These are phyloP conservation scores for Heliocybe sulcata DNA, from an alignment of 1,284 basidiomycete species.

Conservation along the genomic window DNA sequence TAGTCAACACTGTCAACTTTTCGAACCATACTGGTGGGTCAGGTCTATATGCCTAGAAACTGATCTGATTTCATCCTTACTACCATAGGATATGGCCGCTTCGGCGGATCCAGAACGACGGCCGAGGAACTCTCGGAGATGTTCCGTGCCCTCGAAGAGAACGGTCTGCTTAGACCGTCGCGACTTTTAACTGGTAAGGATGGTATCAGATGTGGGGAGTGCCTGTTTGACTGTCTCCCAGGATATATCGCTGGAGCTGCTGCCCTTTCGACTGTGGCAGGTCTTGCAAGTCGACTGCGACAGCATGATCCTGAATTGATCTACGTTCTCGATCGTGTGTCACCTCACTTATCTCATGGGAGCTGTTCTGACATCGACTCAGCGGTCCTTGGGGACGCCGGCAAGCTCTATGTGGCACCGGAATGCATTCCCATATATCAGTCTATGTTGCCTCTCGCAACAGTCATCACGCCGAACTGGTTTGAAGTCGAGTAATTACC, in stretches of 20 bases:
- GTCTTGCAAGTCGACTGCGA: constrained; percentile 58
- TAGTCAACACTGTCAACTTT: constrained; percentile 93
- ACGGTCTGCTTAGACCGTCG: constrained; percentile 57
- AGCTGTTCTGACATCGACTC: constrained; percentile 3
- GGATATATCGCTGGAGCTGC: constrained; percentile 89
- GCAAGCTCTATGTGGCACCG: constrained; percentile 80
- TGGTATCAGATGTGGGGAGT: background rate
- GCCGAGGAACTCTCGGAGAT: constrained; percentile 62
- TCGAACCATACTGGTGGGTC: constrained; percentile 89
- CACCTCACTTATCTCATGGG: background rate
- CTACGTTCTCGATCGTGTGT: constrained; percentile 88
- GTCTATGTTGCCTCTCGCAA: constrained; percentile 70
- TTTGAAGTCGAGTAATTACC: constrained; percentile 89
- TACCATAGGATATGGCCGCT: constrained; percentile 63
- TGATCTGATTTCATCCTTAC: too few relatives aligned
- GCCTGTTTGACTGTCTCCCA: constrained; percentile 12
- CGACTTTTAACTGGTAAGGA: constrained; percentile 65
- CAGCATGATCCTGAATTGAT: constrained; percentile 52
- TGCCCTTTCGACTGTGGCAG: constrained; percentile 62
- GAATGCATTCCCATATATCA: constrained; percentile 90
- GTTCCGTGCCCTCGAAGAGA: constrained; percentile 61
- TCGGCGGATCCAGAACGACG: constrained; percentile 68
- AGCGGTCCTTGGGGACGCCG: constrained; percentile 90
- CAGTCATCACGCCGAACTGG: constrained; percentile 96
- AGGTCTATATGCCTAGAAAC: too few relatives aligned